phyloP scores from a whole-genome alignment of 2,329 filamentous ascomycete species.

The Ceratocystis ficicola region DNA sequence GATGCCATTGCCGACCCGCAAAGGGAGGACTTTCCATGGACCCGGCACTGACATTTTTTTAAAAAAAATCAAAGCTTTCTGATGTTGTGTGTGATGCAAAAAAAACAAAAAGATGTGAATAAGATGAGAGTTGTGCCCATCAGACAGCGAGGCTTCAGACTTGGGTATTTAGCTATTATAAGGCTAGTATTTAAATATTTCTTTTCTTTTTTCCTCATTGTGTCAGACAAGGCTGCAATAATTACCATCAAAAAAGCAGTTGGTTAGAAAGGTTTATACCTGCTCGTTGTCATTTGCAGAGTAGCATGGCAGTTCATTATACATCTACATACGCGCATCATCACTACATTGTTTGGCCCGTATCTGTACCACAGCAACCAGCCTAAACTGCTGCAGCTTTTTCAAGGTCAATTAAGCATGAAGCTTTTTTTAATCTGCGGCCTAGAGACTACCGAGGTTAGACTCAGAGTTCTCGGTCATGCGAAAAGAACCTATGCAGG shows the following conservation, averaged over 20 bases:
- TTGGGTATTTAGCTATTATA: neutral
- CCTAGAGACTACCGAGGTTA: constrained; percentile 46
- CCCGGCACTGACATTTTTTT: constrained; percentile 28
- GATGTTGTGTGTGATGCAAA: neutral
- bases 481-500: constrained; percentile 28
- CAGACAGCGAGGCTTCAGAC: neutral
- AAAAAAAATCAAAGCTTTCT: neutral
- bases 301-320: neutral
- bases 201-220: too few relatives aligned
- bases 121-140: neutral
- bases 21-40: constrained; percentile 40
- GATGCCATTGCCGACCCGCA: constrained; percentile 32
- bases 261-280: neutral
- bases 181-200: too few relatives aligned
- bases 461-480: constrained; percentile 44
- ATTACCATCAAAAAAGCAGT: neutral
- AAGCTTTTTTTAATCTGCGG: constrained; percentile 38
- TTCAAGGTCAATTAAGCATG: constrained; percentile 37
- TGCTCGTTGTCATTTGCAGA: neutral
- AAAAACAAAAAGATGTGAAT: neutral
- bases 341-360: constrained; percentile 42
- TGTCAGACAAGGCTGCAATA: constrained; percentile 2
- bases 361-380: constrained; percentile 52
- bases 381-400: constrained; percentile 48
- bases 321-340: neutral